These are phyloP conservation scores for Lepidopterella palustris DNA, from an alignment of 495 filamentous ascomycete genomes.

Conservation along the genomic window DNA sequence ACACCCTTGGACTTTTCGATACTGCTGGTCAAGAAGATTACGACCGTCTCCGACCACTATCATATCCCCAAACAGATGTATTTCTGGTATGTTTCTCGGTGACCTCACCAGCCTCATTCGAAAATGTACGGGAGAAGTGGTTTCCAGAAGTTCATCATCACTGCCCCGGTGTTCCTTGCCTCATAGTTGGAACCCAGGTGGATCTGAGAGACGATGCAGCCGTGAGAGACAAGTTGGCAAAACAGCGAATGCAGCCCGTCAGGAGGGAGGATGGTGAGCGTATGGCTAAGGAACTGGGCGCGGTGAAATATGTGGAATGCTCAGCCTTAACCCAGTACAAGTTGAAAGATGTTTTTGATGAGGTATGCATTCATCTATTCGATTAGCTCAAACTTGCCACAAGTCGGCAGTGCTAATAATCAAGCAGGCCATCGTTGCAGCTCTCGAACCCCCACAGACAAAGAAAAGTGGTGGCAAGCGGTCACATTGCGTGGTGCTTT, in stretches of 20 bases:
- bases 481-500: constrained; percentile 15
- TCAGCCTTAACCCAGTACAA: constrained; percentile 97
- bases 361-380: constrained; percentile 51
- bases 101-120: constrained; percentile 96
- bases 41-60: constrained; percentile 90
- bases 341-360: constrained; percentile 98
- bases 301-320: constrained; percentile 98
- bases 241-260: constrained; percentile 92
- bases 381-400: neutral
- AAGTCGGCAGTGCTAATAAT: constrained; percentile 11
- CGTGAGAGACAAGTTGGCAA: constrained; percentile 83
- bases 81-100: constrained; percentile 99
- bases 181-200: constrained; percentile 96
- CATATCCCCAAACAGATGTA: constrained; percentile 97
- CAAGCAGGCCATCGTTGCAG: constrained; percentile 38
- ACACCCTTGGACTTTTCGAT: constrained; percentile 95
- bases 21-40: constrained; percentile 99
- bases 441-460: constrained; percentile 36
- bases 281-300: constrained; percentile 93
- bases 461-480: constrained; percentile 26
- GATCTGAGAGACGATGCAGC: constrained; percentile 89
- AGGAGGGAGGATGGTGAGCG: constrained; percentile 85
- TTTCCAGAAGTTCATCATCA: constrained; percentile 98
- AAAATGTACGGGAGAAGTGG: constrained; percentile 99
- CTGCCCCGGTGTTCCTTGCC: constrained; percentile 93